Conservation (phyloP, 257 asterid species). For the Ilex asprella region DNA sequence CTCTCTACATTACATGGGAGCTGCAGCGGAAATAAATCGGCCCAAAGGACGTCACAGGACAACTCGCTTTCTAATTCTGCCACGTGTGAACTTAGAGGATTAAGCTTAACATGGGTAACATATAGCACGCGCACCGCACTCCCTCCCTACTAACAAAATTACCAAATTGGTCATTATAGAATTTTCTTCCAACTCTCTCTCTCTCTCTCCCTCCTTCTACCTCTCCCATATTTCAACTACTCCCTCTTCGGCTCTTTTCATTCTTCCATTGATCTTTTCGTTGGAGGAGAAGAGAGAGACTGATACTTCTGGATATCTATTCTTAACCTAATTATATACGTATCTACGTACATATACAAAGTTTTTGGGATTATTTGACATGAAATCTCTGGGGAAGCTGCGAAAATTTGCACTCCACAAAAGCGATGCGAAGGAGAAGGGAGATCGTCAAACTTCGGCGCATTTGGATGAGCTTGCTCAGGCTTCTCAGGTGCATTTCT, state of each 20-base stretch:
- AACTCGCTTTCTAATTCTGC: conserved; percentile 34
- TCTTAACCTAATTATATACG: neutral
- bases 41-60: neutral
- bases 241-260: neutral
- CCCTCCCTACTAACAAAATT: conserved; percentile 6
- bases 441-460: conserved; percentile 25
- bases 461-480: conserved; percentile 29
- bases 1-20: neutral
- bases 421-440: conserved; percentile 25
- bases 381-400: conserved; percentile 34
- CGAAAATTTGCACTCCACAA: conserved; percentile 28
- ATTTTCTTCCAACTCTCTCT: too few relatives aligned
- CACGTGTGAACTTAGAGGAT: conserved; percentile 38
- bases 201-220: neutral
- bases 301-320: conserved; percentile 1
- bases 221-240: too few relatives aligned
- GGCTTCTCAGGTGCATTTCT: conserved; percentile 25
- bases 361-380: too few relatives aligned
- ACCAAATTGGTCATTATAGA: neutral
- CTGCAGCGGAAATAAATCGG: neutral
- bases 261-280: neutral
- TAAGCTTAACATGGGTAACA: too few relatives aligned
- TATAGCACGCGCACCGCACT: neutral
- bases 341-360: conserved; percentile 5
- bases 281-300: too few relatives aligned